A percentile compares a stretch with the other conserved stretches of the same genome.
phyloP scores from a whole-genome alignment of 164 flowering plant species.

The Cinnamomum micranthum region DNA sequence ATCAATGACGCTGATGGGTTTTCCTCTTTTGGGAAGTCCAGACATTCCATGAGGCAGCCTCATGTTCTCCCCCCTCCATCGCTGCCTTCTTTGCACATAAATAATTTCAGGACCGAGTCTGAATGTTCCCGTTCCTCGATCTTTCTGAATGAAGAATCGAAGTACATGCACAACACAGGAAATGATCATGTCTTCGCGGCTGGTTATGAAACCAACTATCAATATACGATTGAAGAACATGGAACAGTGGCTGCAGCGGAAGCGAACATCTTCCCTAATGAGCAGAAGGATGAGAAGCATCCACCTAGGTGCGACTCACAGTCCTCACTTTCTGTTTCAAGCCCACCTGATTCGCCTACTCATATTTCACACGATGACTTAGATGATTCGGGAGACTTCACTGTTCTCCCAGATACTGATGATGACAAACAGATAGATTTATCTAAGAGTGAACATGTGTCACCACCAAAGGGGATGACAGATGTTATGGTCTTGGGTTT shows the following conservation, averaged over 20 bases:
- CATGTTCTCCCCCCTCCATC: conserved; percentile 95
- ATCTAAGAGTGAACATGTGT: conserved; percentile 33
- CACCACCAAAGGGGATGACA: conserved; percentile 23
- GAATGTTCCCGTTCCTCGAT: conserved; percentile 45
- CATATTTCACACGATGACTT: conserved; percentile 89
- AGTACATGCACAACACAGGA: not conserved
- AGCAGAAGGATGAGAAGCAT: conserved; percentile 30
- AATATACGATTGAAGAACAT: conserved; percentile 30
- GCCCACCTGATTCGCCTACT: conserved; percentile 84
- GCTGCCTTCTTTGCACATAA: conserved; percentile 46
- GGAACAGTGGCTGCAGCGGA: conserved; percentile 28
- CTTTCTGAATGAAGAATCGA: conserved; percentile 34
- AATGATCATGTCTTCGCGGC: conserved; percentile 10
- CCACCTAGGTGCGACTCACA: conserved; percentile 74
- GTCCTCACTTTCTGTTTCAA: conserved; percentile 85
- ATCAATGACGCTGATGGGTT: conserved; percentile 57
- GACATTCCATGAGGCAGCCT: conserved; percentile 83
- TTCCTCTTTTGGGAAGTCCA: conserved; percentile 67
- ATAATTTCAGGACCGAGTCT: conserved; percentile 33
- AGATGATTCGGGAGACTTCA: conserved; percentile 63
- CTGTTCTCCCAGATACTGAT: conserved; percentile 23
- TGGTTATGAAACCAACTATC: conserved; percentile 28
- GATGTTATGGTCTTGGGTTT: conserved; percentile 28
- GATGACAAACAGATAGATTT: conserved; percentile 32
- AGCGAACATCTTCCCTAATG: conserved; percentile 26